These are phyloP conservation scores for Helianthus annuus DNA, from an alignment of 129 eudicot species.

Conservation along the genomic window DNA sequence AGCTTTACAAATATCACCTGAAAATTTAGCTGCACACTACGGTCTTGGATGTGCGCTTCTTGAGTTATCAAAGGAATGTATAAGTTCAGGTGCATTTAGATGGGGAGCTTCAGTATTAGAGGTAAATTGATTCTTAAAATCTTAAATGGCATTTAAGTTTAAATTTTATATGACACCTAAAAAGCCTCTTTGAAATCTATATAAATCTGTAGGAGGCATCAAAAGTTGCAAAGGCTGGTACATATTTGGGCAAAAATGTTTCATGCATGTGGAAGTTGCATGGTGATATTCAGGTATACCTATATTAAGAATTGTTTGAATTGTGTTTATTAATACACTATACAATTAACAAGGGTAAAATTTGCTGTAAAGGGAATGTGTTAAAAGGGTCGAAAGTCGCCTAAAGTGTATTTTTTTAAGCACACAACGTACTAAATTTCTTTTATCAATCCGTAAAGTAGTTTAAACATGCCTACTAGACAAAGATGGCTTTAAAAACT, in stretches of 20 bases:
- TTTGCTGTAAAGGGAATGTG: neutral
- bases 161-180: conserved; percentile 11
- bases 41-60: conserved; percentile 92
- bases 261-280: conserved; percentile 93
- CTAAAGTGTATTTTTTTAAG: neutral
- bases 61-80: conserved; percentile 84
- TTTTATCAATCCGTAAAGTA: neutral
- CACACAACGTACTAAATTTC: neutral
- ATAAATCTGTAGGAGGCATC: conserved; percentile 73
- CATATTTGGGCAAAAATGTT: conserved; percentile 59
- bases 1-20: conserved; percentile 73
- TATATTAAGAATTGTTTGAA: conserved; percentile 4
- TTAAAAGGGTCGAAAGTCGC: neutral
- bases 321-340: neutral
- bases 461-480: neutral
- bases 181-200: conserved; percentile 9
- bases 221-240: conserved; percentile 46
- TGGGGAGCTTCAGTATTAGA: conserved; percentile 96
- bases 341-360: neutral
- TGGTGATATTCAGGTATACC: conserved; percentile 94
- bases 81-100: conserved; percentile 72
- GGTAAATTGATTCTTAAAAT: conserved; percentile 42
- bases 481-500: neutral
- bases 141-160: neutral
- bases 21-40: conserved; percentile 66